Evolutionary conservation across 768 basidiomycete species (phyloP).

Genomic region (Lactarius akahatsu): DNA sequence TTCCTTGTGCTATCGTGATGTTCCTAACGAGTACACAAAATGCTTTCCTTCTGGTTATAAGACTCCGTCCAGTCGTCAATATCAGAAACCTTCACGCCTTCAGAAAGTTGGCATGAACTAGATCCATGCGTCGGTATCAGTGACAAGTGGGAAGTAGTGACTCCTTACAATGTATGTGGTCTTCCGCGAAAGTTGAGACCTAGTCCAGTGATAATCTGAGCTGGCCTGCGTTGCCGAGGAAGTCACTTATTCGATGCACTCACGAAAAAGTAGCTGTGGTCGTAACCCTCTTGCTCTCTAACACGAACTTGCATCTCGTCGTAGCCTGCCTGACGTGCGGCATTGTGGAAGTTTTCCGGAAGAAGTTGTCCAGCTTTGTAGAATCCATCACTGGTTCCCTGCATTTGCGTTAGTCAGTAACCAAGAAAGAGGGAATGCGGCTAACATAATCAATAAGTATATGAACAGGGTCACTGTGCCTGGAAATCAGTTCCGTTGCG

Average conservation of each 20-base stretch:
- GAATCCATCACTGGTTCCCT: constrained; percentile 84
- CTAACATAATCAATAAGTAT: constrained; percentile 86
- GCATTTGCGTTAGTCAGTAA: background rate
- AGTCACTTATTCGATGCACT: constrained; percentile 26
- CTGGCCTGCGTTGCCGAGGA: background rate
- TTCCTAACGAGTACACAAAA: constrained; percentile 17
- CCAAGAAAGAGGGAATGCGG: constrained; percentile 9
- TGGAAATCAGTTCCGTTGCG: constrained; percentile 77
- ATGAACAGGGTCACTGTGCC: constrained; percentile 60
- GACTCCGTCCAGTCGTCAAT: background rate
- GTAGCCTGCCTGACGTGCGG: constrained; percentile 70
- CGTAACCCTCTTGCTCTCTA: constrained; percentile 78
- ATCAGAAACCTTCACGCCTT: constrained; percentile 52
- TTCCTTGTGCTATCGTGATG: constrained; percentile 21
- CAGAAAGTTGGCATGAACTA: constrained; percentile 87
- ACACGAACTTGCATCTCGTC: constrained; percentile 76
- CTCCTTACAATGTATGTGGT: constrained; percentile 78
- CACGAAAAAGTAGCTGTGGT: constrained; percentile 89
- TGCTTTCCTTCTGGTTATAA: constrained; percentile 1
- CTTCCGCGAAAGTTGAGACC: constrained; percentile 88
- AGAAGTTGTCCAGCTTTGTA: constrained; percentile 84
- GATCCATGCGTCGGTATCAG: constrained; percentile 31
- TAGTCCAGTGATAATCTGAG: constrained; percentile 33
- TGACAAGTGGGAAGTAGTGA: constrained; percentile 27
- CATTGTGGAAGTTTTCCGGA: constrained; percentile 84